Conservation (phyloP, 2,329 filamentous ascomycete genomes). For the Calonectria leucothoes region DNA sequence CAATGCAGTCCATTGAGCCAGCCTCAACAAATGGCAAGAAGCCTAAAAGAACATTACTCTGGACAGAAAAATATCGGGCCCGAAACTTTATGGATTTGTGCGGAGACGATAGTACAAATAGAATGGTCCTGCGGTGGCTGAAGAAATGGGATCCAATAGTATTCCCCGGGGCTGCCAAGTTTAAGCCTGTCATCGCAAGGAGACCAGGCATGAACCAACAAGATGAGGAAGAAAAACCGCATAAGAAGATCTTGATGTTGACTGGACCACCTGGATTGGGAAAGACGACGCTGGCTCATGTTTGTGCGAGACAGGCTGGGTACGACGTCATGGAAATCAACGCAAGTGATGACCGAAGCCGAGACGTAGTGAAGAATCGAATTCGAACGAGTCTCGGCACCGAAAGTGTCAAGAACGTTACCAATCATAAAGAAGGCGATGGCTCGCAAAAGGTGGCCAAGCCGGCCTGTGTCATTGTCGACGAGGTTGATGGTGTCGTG, state of each 20-base stretch:
- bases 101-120: constrained; percentile 93
- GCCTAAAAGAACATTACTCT: constrained; percentile 72
- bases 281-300: constrained; percentile 96
- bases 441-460: constrained; percentile 76
- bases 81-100: constrained; percentile 92
- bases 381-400: constrained; percentile 94
- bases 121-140: constrained; percentile 90
- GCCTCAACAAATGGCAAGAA: constrained; percentile 47
- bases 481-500: constrained; percentile 96
- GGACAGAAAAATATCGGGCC: constrained; percentile 98
- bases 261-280: constrained; percentile 93
- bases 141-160: constrained; percentile 95
- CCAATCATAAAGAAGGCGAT: constrained; percentile 68
- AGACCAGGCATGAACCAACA: constrained; percentile 56
- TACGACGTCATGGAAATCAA: constrained; percentile 99
- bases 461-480: constrained; percentile 93
- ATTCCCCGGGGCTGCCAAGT: constrained; percentile 80
- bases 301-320: constrained; percentile 93
- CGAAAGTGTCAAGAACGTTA: constrained; percentile 87
- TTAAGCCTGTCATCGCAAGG: constrained; percentile 59
- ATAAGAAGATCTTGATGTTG: constrained; percentile 89
- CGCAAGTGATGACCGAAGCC: constrained; percentile 93
- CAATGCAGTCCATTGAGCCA: constrained; percentile 58
- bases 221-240: constrained; percentile 77
- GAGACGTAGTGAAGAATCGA: constrained; percentile 88